A percentile compares a stretch with the other conserved stretches of the same genome.
phyloP scores from a whole-genome alignment of 2,329 filamentous ascomycete species.

The Akanthomyces muscarius region DNA sequence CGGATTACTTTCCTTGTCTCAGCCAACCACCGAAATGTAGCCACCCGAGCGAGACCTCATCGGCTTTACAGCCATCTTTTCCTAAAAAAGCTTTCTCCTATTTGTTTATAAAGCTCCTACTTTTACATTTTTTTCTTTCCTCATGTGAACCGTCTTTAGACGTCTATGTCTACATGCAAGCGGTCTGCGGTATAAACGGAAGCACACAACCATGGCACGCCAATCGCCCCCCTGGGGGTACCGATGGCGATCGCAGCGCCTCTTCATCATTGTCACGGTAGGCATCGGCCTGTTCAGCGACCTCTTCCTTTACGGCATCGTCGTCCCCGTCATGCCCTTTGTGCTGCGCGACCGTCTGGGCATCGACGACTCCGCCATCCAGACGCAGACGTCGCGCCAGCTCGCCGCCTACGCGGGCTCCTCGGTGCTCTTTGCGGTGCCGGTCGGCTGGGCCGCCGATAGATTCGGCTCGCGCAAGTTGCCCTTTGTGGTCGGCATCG shows the following conservation, averaged over 20 bases:
- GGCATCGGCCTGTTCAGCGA: conserved; percentile 17
- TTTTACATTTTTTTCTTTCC: background rate
- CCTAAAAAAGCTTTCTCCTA: background rate
- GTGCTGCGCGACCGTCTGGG: conserved; percentile 14
- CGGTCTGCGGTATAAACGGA: background rate
- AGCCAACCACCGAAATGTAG: background rate
- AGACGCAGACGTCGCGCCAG: conserved; percentile 5
- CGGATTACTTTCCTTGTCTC: background rate
- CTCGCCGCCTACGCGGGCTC: conserved; percentile 3
- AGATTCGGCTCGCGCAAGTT: background rate
- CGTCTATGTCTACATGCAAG: background rate
- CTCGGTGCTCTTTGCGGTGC: conserved; percentile 3
- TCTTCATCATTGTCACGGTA: conserved; percentile 8
- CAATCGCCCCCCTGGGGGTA: background rate
- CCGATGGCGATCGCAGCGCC: conserved; percentile 1
- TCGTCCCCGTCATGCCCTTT: conserved; percentile 17
- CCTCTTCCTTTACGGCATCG: conserved; percentile 18
- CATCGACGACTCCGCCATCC: background rate
- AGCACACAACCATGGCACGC: background rate
- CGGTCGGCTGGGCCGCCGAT: conserved; percentile 1
- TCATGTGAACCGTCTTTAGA: background rate
- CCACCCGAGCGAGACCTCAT: too few species aligned
- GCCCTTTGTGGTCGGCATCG: conserved; percentile 1
- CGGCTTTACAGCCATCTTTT: background rate
- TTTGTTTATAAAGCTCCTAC: background rate